Base-by-base conservation (phyloP, 1,139 yeast genomes). In the Hemisphaericaspora lyxosophila region DNA sequence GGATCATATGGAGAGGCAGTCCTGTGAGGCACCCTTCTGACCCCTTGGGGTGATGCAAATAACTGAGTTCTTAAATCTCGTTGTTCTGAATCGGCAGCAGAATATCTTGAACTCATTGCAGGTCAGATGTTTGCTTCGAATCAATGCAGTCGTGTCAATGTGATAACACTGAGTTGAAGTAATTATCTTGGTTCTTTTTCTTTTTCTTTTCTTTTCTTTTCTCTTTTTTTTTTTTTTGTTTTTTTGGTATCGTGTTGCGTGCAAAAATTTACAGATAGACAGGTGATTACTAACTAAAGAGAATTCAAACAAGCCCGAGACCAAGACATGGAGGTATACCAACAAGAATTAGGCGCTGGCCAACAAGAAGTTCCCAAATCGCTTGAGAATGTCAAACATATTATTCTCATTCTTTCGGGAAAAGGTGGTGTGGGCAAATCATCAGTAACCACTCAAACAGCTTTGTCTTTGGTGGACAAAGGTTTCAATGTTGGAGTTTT, bases 391-490 rank as follows among this genome's bases (percentile, higher is more conserved):
- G 84, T 90, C 31, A 82, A 82, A 52, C 96, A 92, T 57, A 95
- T 55, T 25, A 42, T 71, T 7, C 57, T 71, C 12, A 67, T 71
- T 12, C 60, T 71, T 16, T 70, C 75, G 4, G 77, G 77, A 0
- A 71, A 71, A 50, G 77, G 77, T 18, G 77, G 77, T 5, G 98
- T 92, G 1, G 99, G 99, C 1, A 92, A 92, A 57, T 87, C 96
- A 5, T 88, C 97, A 0, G 90, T 92, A 1, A 90, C 98, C 0
- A 85, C 97, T 0, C 98, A 94, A 57, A 72, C 90, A 1, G 97
- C 97, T 0, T 67, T 92, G 16, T 73, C 92, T 0, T 67, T 94
- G 26, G 88, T 80, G 5, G 65, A 73, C 23, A 67, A 77, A 54
- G 95, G 95, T 1, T 78, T 62, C 52, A 82, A 77, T 51, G 96